phyloP scores from a whole-genome alignment of 2,329 filamentous ascomycete species.

The Grosmannia huntii region DNA sequence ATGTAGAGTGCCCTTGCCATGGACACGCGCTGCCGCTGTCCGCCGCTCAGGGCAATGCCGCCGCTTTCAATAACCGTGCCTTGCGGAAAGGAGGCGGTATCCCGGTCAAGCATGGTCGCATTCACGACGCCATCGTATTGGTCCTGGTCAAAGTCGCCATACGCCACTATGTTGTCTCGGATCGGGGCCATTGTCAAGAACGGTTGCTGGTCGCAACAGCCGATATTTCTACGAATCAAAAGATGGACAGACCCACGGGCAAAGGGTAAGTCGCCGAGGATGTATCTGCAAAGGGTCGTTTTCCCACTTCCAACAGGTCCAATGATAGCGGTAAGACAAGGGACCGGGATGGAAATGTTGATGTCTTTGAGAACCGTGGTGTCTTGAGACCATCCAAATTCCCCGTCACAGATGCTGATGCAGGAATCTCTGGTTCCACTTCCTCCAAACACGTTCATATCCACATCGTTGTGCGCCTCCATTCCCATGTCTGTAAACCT shows the following conservation, averaged over 20 bases:
- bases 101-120: constrained; percentile 18
- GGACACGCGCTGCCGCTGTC: constrained; percentile 19
- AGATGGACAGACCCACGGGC: too few relatives aligned
- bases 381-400: constrained; percentile 23
- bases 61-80: constrained; percentile 23
- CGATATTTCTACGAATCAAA: constrained; percentile 15
- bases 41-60: constrained; percentile 24
- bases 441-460: too few relatives aligned
- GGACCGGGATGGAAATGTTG: constrained; percentile 18
- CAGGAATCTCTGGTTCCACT: constrained; percentile 14
- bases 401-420: constrained; percentile 9
- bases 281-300: constrained; percentile 27
- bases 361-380: constrained; percentile 19
- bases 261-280: constrained; percentile 24
- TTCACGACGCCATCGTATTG: constrained; percentile 19
- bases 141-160: constrained; percentile 10
- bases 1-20: constrained; percentile 16
- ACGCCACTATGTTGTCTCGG: constrained; percentile 16
- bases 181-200: constrained; percentile 23
- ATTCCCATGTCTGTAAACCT: too few relatives aligned
- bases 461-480: too few relatives aligned
- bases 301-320: constrained; percentile 33
- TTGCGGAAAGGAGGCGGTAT: constrained; percentile 19
- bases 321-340: constrained; percentile 25
- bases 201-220: constrained; percentile 25